A percentile compares a stretch with the other conserved stretches of the same genome.
These are phyloP conservation scores for Penicillium sp. DNA, from an alignment of 2,329 filamentous ascomycete genomes.

Conservation along the genomic window DNA sequence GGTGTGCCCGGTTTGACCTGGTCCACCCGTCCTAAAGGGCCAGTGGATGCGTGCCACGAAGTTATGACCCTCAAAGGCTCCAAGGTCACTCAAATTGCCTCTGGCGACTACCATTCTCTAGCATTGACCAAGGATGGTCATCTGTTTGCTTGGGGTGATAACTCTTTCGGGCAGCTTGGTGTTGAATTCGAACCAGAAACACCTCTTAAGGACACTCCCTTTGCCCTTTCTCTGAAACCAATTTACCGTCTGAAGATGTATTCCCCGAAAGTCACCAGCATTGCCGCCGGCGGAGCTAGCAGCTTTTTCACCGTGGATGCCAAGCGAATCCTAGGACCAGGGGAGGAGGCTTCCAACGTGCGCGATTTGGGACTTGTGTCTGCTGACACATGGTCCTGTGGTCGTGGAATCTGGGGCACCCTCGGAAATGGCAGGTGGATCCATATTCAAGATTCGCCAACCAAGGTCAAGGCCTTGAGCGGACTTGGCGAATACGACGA, in stretches of 20 bases:
- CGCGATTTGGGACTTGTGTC: conserved; percentile 56
- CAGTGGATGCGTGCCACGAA: conserved; percentile 80
- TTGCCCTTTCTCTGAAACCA: conserved; percentile 65
- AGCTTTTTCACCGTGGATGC: conserved; percentile 86
- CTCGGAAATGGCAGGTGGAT: conserved; percentile 87
- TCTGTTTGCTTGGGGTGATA: conserved; percentile 87
- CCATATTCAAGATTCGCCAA: conserved; percentile 73
- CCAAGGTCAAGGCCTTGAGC: conserved; percentile 78
- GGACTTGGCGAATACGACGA: conserved; percentile 88
- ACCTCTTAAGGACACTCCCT: conserved; percentile 65
- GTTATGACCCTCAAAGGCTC: conserved; percentile 68
- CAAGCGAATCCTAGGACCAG: conserved; percentile 53
- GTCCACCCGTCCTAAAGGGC: conserved; percentile 69
- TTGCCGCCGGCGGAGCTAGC: conserved; percentile 82
- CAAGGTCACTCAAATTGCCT: conserved; percentile 69
- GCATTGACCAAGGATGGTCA: conserved; percentile 72
- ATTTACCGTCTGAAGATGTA: conserved; percentile 68
- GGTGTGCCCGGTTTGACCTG: conserved; percentile 81
- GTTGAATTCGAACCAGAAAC: conserved; percentile 65
- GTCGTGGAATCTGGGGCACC: conserved; percentile 77
- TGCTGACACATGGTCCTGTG: conserved; percentile 81
- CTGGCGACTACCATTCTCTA: conserved; percentile 83
- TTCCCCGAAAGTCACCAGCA: conserved; percentile 65
- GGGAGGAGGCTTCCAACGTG: conserved; percentile 41
- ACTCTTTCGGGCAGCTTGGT: conserved; percentile 87